These are phyloP conservation scores for Yamadazyma diospyri DNA, from an alignment of 1,139 yeast genomes.

Conservation along the genomic window DNA sequence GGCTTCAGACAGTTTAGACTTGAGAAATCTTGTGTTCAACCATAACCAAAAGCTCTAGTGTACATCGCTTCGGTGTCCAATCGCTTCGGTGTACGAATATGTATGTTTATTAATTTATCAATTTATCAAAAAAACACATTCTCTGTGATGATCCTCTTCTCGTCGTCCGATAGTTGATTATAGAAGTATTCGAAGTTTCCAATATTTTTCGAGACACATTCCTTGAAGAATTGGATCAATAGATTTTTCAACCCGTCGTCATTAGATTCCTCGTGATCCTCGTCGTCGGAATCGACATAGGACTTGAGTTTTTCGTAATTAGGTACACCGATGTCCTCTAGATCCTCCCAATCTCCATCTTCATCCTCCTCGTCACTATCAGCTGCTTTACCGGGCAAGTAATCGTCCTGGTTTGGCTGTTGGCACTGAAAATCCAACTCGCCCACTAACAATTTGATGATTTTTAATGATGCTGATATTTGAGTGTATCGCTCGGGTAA, in stretches of 20 bases:
- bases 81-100: too few species aligned
- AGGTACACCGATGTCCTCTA: conserved; percentile 62
- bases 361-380: conserved; percentile 52
- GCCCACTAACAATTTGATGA: conserved; percentile 62
- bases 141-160: conserved; percentile 54
- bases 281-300: conserved; percentile 48
- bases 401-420: conserved; percentile 41
- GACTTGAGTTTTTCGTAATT: conserved; percentile 56
- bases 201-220: conserved; percentile 51
- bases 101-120: not conserved
- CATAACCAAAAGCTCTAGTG: too few species aligned
- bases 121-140: conserved; percentile 12
- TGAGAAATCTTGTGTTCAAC: too few species aligned
- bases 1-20: too few species aligned
- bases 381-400: conserved; percentile 31
- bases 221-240: conserved; percentile 60
- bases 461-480: conserved; percentile 68
- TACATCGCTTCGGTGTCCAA: too few species aligned
- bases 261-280: conserved; percentile 33
- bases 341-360: conserved; percentile 80
- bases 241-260: conserved; percentile 43
- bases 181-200: conserved; percentile 56
- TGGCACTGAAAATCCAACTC: conserved; percentile 65
- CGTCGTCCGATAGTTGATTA: conserved; percentile 50
- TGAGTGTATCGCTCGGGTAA: conserved; percentile 62